Evolutionary conservation across 1,284 basidiomycete species (phyloP).

Genomic region (Singerocomus inundabilis): DNA sequence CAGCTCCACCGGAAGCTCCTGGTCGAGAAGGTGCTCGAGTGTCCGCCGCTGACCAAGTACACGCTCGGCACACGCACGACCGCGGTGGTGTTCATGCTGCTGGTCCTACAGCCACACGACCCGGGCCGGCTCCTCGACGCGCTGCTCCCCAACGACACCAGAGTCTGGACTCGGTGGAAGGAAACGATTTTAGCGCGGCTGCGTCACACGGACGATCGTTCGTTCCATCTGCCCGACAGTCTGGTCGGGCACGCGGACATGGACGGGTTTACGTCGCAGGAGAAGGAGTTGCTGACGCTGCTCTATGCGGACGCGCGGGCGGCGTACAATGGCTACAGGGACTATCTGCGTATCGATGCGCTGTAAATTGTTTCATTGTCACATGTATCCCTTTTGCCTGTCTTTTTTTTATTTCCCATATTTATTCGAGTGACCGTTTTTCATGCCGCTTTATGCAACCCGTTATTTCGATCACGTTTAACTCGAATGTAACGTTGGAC

Average conservation of each 20-base stretch:
- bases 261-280: conserved; percentile 8
- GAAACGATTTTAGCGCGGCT: conserved; percentile 9
- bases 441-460: no score
- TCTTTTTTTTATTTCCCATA: no score
- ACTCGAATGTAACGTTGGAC: no score
- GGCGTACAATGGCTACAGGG: conserved; percentile 17
- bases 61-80: conserved; percentile 26
- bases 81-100: conserved; percentile 28
- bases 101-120: conserved; percentile 18
- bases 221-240: conserved; percentile 4
- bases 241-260: background rate
- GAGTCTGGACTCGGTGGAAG: conserved; percentile 28
- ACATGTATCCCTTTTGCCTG: no score
- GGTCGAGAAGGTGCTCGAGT: conserved; percentile 15
- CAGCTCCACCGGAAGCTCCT: conserved; percentile 22
- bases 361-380: background rate
- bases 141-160: conserved; percentile 29
- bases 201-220: background rate
- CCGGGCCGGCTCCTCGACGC: conserved; percentile 20
- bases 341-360: conserved; percentile 5
- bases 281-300: conserved; percentile 13
- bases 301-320: conserved; percentile 22
- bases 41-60: conserved; percentile 21
- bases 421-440: no score
- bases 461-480: no score